Evolutionary conservation across 192 early-diverging fungal species (phyloP).

Genomic region (Radiomyces spectabilis): DNA sequence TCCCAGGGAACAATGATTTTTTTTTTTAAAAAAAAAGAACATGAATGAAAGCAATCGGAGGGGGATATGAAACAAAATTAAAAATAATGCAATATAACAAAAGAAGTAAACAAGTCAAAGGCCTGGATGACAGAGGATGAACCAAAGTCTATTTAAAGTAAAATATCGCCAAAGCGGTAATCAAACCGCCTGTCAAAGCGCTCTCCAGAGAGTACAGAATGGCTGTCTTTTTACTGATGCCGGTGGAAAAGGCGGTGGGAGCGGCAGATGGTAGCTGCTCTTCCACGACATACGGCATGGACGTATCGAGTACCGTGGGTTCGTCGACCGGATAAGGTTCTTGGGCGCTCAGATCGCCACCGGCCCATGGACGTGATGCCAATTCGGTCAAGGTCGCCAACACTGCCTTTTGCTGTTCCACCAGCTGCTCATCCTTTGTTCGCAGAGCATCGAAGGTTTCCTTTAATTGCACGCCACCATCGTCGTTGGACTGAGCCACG

Average conservation of each 20-base stretch:
- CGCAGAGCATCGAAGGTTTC: not conserved
- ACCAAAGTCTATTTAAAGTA: conserved; percentile 9
- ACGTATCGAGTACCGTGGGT: not conserved
- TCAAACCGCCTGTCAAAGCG: conserved; percentile 24
- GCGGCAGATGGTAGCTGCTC: not conserved
- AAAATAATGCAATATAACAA: too few species aligned
- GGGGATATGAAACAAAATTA: too few species aligned
- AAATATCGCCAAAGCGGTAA: conserved; percentile 20
- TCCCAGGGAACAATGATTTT: too few species aligned
- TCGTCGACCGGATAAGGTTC: not conserved
- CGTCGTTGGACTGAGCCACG: not conserved
- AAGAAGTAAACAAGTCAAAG: too few species aligned
- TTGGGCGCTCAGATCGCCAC: not conserved
- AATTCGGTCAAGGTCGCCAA: conserved; percentile 3
- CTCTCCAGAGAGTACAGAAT: conserved; percentile 23
- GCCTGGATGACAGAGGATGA: not conserved
- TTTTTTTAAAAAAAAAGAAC: too few species aligned
- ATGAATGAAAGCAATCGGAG: too few species aligned
- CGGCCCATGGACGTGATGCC: too few species aligned
- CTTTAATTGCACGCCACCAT: not conserved
- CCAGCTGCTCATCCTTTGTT: conserved; percentile 29
- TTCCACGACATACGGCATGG: not conserved
- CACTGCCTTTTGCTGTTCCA: conserved; percentile 22
- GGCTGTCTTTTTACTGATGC: conserved; percentile 5
- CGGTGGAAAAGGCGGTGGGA: not conserved